Percentiles rank a stretch among this genome's conserved stretches.
phyloP scores from a whole-genome alignment of 2,329 filamentous ascomycete species.

The Westerdykella aurantiaca region DNA sequence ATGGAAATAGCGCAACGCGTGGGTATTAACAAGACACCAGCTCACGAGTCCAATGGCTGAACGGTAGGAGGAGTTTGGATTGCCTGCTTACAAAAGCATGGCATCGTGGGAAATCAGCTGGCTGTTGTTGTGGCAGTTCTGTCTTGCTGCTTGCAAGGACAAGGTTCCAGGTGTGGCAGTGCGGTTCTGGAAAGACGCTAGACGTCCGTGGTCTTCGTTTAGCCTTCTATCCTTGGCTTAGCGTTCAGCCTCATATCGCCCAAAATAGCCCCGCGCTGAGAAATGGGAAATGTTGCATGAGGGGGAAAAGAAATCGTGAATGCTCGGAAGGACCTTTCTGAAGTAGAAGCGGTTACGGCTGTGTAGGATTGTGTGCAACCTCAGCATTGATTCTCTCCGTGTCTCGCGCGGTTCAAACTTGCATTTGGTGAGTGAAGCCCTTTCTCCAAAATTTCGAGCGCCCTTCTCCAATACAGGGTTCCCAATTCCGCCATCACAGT shows the following conservation, averaged over 20 bases:
- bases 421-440: no score
- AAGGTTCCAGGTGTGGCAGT: background rate
- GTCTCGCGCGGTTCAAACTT: no score
- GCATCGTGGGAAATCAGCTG: background rate
- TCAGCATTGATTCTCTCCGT: background rate
- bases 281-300: background rate
- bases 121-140: background rate
- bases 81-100: background rate
- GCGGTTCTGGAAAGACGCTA: background rate
- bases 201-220: background rate
- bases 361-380: background rate
- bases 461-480: no score
- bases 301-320: background rate
- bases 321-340: background rate
- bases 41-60: no score
- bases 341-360: no score
- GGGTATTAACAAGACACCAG: no score
- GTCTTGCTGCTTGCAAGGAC: background rate
- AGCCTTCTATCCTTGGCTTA: background rate
- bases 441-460: no score
- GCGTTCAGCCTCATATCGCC: background rate
- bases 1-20: background rate
- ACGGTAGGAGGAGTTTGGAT: no score
- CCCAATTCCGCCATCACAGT: no score
- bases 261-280: background rate